Evolutionary conservation across 2,329 filamentous ascomycete genomes (phyloP), one percentile per base, ranked within the genome.

Genomic region (Annulohypoxylon truncatum): DNA sequence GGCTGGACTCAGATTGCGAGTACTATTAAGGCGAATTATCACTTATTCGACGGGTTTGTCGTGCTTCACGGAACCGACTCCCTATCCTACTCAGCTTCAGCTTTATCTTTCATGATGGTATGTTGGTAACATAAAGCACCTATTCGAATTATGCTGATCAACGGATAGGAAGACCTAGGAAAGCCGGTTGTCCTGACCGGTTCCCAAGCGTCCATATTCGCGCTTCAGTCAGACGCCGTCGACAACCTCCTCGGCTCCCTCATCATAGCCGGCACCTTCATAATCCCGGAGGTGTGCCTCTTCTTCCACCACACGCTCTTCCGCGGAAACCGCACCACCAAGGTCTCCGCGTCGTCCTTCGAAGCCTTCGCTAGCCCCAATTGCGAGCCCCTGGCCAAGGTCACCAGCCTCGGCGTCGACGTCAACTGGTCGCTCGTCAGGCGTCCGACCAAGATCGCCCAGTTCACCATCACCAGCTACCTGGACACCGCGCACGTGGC

Each of bases 221-320:
- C 94, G 66, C 87, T 97, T 24, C 94, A 97, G 79, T 96, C 92
- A 54, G 94, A 97, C 78, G 94, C 94, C 8, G 92, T 94, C 35
- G 94, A 96, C 80, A 97, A 97, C 75, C 85, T 97, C 10, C 86
- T 97, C 4, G 92, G 92, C 18, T 94, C 93, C 1, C 85, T 97
- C 74, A 93, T 97, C 75, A 91, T 97, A 60, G 94, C 94, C 2
- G 93, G 93, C 31, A 96, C 96, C 65, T 97, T 97, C 76, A 92
- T 93, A 81, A 93, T 97, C 62, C 94, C 94, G 0, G 94, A 97
- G 78, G 94, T 97, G 56, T 94, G 93, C 77, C 85, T 97, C 33
- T 97, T 96, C 82, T 97, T 97, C 84, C 93, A 96, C 79, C 92
- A 96, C 81, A 93, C 90, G 71, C 86, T 97, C 18, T 96, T 94